A percentile compares a stretch with the other conserved stretches of the same genome.
These are phyloP conservation scores for Diversispora eburnea DNA, from an alignment of 192 early-diverging fungal species.

Conservation along the genomic window DNA sequence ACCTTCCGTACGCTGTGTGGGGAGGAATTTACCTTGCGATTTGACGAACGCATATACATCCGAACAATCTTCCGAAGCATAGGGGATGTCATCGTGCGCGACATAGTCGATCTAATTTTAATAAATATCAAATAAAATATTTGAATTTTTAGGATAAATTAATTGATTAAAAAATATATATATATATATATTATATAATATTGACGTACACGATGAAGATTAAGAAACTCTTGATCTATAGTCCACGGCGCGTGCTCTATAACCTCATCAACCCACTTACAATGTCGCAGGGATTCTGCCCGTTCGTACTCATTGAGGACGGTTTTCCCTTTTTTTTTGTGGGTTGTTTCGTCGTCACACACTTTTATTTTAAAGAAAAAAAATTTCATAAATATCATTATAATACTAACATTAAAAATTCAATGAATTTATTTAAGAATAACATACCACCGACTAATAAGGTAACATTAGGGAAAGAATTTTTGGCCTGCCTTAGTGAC, in stretches of 20 bases:
- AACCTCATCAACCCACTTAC: conserved; percentile 83
- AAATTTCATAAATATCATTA: background rate
- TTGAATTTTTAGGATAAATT: too few species aligned
- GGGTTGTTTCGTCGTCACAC: conserved; percentile 72
- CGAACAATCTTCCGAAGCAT: conserved; percentile 61
- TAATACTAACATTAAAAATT: background rate
- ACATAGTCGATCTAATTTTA: conserved; percentile 69
- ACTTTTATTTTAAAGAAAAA: conserved; percentile 38
- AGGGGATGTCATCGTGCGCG: conserved; percentile 77
- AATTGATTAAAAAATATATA: background rate
- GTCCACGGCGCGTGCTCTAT: conserved; percentile 74
- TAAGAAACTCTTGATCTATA: conserved; percentile 71
- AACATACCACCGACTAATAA: conserved; percentile 65
- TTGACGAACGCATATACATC: conserved; percentile 84
- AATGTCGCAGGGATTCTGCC: conserved; percentile 75
- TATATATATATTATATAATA: background rate
- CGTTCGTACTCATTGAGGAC: conserved; percentile 76
- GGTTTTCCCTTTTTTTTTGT: conserved; percentile 74
- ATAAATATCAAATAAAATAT: background rate
- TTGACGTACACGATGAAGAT: conserved; percentile 50
- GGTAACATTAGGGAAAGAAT: conserved; percentile 69
- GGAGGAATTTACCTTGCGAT: conserved; percentile 60
- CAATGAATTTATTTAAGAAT: background rate
- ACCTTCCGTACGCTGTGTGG: conserved; percentile 76
- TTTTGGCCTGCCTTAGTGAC: conserved; percentile 81